Evolutionary conservation across 1,284 basidiomycete genomes (phyloP).

Genomic region (Ganoderma lucidum): DNA sequence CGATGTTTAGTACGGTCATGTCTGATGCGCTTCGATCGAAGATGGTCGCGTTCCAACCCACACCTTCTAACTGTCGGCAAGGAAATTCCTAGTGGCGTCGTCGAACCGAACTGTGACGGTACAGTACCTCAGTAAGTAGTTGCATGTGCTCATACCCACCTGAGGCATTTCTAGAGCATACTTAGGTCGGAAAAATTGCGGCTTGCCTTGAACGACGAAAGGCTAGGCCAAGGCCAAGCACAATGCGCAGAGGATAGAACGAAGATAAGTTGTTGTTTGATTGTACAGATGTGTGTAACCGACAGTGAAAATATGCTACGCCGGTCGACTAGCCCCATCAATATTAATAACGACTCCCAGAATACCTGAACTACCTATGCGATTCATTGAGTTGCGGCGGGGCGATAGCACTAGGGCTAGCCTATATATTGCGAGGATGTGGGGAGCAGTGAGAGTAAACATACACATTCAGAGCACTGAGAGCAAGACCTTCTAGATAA

Average conservation of each 20-base stretch:
- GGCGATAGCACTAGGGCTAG: not conserved
- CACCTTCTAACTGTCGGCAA: not conserved
- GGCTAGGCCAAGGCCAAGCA: not conserved
- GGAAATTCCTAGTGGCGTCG: not conserved
- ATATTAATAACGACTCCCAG: not conserved
- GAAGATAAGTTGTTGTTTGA: not conserved
- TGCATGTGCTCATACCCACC: not conserved
- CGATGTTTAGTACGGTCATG: not conserved
- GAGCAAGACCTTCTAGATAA: slow-evolving; percentile 29
- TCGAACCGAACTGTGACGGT: not conserved
- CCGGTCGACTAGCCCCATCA: not conserved
- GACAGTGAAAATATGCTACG: not conserved
- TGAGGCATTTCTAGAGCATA: not conserved
- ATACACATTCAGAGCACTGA: slow-evolving; percentile 32
- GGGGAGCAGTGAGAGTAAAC: slow-evolving; percentile 4
- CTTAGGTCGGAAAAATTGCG: not conserved
- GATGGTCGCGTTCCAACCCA: not conserved
- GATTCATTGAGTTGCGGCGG: not conserved
- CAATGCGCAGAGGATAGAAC: not conserved
- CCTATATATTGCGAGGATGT: slow-evolving; percentile 6
- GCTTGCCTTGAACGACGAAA: not conserved
- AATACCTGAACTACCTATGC: slow-evolving; percentile 3
- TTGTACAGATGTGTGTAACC: not conserved
- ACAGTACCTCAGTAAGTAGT: not conserved
- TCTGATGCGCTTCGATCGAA: not conserved